A percentile compares a stretch with the other conserved stretches of the same genome.
Conservation (phyloP, 164 flowering plant species). For the Litsea cubeba region DNA sequence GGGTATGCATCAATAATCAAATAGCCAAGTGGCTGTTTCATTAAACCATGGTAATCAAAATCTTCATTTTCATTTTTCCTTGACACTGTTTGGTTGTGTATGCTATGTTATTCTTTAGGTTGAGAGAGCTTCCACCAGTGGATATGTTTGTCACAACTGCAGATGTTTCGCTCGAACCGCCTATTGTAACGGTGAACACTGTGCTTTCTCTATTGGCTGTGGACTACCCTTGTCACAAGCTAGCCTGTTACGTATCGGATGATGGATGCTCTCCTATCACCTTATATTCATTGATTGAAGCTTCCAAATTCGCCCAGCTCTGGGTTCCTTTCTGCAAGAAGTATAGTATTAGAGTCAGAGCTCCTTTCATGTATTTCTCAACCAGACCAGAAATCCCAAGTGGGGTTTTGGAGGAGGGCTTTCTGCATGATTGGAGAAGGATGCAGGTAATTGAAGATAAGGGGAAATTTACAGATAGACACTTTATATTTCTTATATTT, state of each 20-base stretch:
- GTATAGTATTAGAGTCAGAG: conserved; percentile 39
- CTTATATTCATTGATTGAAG: conserved; percentile 45
- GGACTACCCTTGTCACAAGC: conserved; percentile 56
- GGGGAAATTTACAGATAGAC: no score
- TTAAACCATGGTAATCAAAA: neutral
- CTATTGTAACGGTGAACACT: conserved; percentile 54
- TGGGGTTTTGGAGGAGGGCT: conserved; percentile 17
- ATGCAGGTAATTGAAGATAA: conserved; percentile 32
- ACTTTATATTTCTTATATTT: no score
- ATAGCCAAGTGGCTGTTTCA: no score
- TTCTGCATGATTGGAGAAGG: conserved; percentile 32
- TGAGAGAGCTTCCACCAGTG: conserved; percentile 47
- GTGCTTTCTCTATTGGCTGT: conserved; percentile 57
- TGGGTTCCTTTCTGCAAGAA: conserved; percentile 77
- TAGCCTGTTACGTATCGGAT: conserved; percentile 66
- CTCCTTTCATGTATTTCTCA: conserved; percentile 53
- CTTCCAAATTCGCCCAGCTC: conserved; percentile 40
- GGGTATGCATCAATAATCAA: conserved; percentile 17
- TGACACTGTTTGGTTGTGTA: neutral
- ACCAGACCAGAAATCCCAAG: neutral
- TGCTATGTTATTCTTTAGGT: conserved; percentile 4
- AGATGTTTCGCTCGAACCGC: conserved; percentile 55
- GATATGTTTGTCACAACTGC: conserved; percentile 77
- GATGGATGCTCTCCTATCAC: conserved; percentile 58
- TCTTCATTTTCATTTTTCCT: neutral